These are phyloP conservation scores for Schizosaccharomyces lindneri DNA, from an alignment of 805 yeast species.

Conservation along the genomic window DNA sequence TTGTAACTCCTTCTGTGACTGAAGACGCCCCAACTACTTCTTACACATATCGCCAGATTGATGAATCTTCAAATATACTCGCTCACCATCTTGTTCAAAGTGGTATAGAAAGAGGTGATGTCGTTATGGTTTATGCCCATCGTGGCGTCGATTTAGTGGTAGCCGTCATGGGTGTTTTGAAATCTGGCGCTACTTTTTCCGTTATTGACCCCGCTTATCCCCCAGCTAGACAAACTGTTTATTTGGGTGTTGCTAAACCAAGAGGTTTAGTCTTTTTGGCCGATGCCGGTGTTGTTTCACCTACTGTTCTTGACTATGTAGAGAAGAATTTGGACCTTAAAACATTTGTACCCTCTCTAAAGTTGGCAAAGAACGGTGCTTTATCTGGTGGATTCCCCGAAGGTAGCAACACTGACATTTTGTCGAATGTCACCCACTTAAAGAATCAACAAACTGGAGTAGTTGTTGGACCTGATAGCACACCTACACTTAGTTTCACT, in stretches of 20 bases:
- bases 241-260: slow-evolving; percentile 82
- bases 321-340: slow-evolving; percentile 44
- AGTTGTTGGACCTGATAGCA: slow-evolving; percentile 87
- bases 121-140: slow-evolving; percentile 92
- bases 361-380: slow-evolving; percentile 50
- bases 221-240: slow-evolving; percentile 87
- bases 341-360: slow-evolving; percentile 52
- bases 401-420: slow-evolving; percentile 22
- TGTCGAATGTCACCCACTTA: slow-evolving; percentile 22
- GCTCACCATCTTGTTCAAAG: slow-evolving; percentile 64
- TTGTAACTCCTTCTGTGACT: slow-evolving; percentile 57
- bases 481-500: slow-evolving; percentile 89
- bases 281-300: slow-evolving; percentile 67
- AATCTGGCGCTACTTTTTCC: slow-evolving; percentile 96
- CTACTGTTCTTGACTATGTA: slow-evolving; percentile 57
- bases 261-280: slow-evolving; percentile 69
- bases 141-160: slow-evolving; percentile 93
- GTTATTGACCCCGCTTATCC: slow-evolving; percentile 98
- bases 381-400: slow-evolving; percentile 23
- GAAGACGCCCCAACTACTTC: slow-evolving; percentile 18
- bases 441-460: slow-evolving; percentile 54
- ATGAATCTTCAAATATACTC: slow-evolving; percentile 77
- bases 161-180: slow-evolving; percentile 90
- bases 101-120: slow-evolving; percentile 76
- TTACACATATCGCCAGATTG: slow-evolving; percentile 68